phyloP scores from a whole-genome alignment of 495 filamentous ascomycete genomes.

The Sabuloglossum arenarium region DNA sequence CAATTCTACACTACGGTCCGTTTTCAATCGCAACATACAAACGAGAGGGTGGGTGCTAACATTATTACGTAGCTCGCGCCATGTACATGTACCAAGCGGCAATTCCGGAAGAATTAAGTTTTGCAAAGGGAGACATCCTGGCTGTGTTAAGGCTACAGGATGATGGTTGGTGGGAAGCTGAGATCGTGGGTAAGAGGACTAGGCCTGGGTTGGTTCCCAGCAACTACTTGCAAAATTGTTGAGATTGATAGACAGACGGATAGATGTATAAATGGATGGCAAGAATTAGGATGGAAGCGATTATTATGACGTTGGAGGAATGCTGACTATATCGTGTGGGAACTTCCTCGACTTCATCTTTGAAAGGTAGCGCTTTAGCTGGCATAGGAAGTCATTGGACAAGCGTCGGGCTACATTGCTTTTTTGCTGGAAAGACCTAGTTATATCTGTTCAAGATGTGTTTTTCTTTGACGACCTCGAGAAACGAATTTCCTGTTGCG shows the following conservation, averaged over 20 bases:
- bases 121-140: constrained; percentile 78
- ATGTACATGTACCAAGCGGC: constrained; percentile 87
- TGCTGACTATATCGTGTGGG: background rate
- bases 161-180: constrained; percentile 99
- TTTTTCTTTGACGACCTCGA: background rate
- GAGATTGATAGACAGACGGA: constrained; percentile 1
- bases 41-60: constrained; percentile 6
- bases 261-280: background rate
- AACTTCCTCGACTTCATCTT: background rate
- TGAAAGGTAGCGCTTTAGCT: background rate
- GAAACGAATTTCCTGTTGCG: background rate
- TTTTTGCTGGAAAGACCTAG: background rate
- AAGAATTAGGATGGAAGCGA: background rate
- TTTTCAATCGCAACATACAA: constrained; percentile 3
- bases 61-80: constrained; percentile 44
- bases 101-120: constrained; percentile 87
- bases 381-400: background rate
- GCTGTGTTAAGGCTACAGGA: constrained; percentile 85
- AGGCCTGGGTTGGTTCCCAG: constrained; percentile 78
- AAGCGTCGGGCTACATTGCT: background rate
- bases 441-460: background rate
- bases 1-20: constrained; percentile 86
- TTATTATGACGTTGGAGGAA: background rate
- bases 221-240: constrained; percentile 79
- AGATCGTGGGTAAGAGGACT: constrained; percentile 57